phyloP scores from a whole-genome alignment of 2,329 filamentous ascomycete genomes.

The Iodosphaeria phyllophila region DNA sequence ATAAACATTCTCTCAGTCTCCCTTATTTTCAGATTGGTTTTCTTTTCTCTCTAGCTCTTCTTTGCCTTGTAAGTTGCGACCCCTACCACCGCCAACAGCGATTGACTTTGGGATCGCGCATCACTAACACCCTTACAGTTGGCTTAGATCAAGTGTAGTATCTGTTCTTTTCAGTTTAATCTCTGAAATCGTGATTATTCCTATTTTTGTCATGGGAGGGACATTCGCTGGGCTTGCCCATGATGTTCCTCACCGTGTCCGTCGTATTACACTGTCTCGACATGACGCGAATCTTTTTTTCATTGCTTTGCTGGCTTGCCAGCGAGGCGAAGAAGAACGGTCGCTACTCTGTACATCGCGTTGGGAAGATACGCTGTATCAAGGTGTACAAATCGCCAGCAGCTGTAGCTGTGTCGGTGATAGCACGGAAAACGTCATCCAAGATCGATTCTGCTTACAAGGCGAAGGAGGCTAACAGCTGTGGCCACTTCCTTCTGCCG shows the following conservation, averaged over 20 bases:
- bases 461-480: too few species aligned
- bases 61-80: constrained; percentile 29
- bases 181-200: constrained; percentile 78
- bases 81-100: constrained; percentile 17
- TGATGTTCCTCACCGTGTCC: constrained; percentile 48
- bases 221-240: constrained; percentile 56
- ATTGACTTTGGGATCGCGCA: too few species aligned
- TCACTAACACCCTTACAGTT: constrained; percentile 25
- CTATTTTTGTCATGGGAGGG: constrained; percentile 47
- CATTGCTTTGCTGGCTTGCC: constrained; percentile 35
- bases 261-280: constrained; percentile 57
- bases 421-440: too few species aligned
- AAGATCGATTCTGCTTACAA: too few species aligned
- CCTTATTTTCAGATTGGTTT: constrained; percentile 3
- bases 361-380: too few species aligned
- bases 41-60: constrained; percentile 12
- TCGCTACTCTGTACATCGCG: too few species aligned
- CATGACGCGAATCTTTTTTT: constrained; percentile 51
- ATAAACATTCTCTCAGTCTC: constrained; percentile 1
- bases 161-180: constrained; percentile 97
- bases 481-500: too few species aligned
- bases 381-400: too few species aligned
- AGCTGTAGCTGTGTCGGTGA: too few species aligned
- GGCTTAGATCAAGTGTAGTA: constrained; percentile 74
- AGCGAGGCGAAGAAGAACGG: constrained; percentile 39